Evolutionary conservation across 169 alveolate species (phyloP), one percentile per base, ranked within the genome.

Genomic region (Fabrea salina): DNA sequence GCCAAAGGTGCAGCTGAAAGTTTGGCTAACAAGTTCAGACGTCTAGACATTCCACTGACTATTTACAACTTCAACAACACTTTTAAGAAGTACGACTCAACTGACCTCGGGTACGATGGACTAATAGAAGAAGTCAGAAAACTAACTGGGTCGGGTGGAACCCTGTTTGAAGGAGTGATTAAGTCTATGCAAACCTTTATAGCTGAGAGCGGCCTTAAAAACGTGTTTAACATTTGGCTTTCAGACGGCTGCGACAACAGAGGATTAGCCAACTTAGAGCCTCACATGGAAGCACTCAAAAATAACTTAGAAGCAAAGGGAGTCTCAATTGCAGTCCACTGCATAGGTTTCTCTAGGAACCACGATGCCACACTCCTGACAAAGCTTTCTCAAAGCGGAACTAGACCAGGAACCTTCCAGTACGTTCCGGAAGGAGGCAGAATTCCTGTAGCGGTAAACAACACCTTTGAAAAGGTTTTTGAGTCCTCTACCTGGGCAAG

Each of bases 361-460:
- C 79, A 70, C n/a, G 68, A 70, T 43, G 79, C 79, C 0, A 37
- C 41, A 7, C 4, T 70, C 22, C 44, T 70, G 19, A 70, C 79
- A 16, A 50, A 27, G 22, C 3, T 70, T 19, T 47, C 79, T n/a
- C 25, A 70, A 16, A 47, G 79, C 49, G 79, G 79, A 8, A 70
- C 79, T 19, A 19, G 79, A 3, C 79, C 59, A 44, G 79, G 79
- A 44, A 70, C 79, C 49, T 70, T 70, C 35, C 79, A 70, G 30
- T 70, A 47, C 32, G 79, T 70, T 4, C 79, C 79, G 13, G 79
- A 70, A 43, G 79, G 79, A n/a, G 79, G 79, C 16, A 22, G 79
- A 43, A 70, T 70, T 35, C 79, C 79, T 19, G 66, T 70, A 4
- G 79, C 79, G 25, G 79, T 70, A n/a, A 70, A 70, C 67, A 70